A percentile compares a stretch with the other conserved stretches of the same genome.
Evolutionary conservation across 2,329 filamentous ascomycete species (phyloP).

Genomic region (Ceratocystis albifundus): DNA sequence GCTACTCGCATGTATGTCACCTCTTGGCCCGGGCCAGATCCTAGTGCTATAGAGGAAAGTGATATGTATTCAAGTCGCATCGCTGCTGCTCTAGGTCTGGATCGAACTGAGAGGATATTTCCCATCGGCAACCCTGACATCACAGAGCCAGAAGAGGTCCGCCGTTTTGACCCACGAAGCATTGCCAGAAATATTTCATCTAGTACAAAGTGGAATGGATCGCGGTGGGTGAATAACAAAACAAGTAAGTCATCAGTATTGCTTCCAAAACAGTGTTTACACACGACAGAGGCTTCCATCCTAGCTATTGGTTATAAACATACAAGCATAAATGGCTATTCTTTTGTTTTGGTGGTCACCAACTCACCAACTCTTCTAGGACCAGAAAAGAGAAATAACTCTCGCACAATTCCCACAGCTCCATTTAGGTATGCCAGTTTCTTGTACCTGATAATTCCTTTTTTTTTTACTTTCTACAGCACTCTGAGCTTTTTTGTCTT

Average conservation of each 20-base stretch:
- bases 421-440: conserved; percentile 21
- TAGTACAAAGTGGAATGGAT: conserved; percentile 32
- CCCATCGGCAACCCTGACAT: conserved; percentile 27
- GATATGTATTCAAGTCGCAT: conserved; percentile 63
- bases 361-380: background rate
- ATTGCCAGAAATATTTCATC: conserved; percentile 22
- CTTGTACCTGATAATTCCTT: background rate
- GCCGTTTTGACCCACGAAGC: conserved; percentile 26
- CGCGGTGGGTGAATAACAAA: conserved; percentile 30
- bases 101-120: conserved; percentile 56
- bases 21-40: conserved; percentile 35
- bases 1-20: conserved; percentile 50
- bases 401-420: conserved; percentile 16
- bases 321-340: conserved; percentile 1
- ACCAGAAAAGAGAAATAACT: conserved; percentile 1
- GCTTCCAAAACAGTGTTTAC: too few relatives aligned
- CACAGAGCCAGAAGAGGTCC: conserved; percentile 28
- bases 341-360: background rate
- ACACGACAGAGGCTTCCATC: too few relatives aligned
- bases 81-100: conserved; percentile 69
- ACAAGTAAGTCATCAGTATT: conserved; percentile 17
- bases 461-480: conserved; percentile 17
- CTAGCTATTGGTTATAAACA: conserved; percentile 12
- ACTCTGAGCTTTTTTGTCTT: background rate
- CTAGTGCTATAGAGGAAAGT: conserved; percentile 45